phyloP scores from a whole-genome alignment of 345 rosid genomes.

The Barbarea vulgaris region DNA sequence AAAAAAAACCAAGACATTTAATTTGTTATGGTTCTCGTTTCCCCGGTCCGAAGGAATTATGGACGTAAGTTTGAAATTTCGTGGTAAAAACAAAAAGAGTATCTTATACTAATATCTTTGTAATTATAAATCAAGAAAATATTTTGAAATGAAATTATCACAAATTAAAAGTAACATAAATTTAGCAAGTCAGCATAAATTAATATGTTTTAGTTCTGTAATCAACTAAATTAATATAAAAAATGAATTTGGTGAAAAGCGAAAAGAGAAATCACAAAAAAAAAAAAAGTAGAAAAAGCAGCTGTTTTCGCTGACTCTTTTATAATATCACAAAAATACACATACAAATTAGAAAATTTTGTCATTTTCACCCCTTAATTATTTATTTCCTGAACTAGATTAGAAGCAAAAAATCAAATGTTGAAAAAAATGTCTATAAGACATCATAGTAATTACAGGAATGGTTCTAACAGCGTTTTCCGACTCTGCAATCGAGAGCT shows the following conservation, averaged over 20 bases:
- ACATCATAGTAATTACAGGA: neutral
- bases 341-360: neutral
- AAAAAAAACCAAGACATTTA: neutral
- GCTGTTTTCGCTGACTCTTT: slow-evolving; percentile 9
- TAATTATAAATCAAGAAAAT: neutral
- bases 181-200: neutral
- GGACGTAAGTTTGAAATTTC: neutral
- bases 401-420: slow-evolving; percentile 26
- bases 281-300: neutral
- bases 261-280: neutral
- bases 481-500: slow-evolving; percentile 42
- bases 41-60: neutral
- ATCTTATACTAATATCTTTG: neutral
- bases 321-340: slow-evolving; percentile 15
- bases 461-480: slow-evolving; percentile 37
- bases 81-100: too few species aligned
- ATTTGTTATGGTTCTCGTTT: neutral
- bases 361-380: slow-evolving; percentile 21
- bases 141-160: neutral
- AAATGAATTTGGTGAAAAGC: neutral
- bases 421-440: neutral
- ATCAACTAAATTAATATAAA: too few species aligned
- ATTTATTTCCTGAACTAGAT: slow-evolving; percentile 27
- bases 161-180: too few species aligned
- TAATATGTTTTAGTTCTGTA: neutral